Base-by-base conservation (phyloP, 2,329 filamentous ascomycete species). In the Colletotrichum spinosum region DNA sequence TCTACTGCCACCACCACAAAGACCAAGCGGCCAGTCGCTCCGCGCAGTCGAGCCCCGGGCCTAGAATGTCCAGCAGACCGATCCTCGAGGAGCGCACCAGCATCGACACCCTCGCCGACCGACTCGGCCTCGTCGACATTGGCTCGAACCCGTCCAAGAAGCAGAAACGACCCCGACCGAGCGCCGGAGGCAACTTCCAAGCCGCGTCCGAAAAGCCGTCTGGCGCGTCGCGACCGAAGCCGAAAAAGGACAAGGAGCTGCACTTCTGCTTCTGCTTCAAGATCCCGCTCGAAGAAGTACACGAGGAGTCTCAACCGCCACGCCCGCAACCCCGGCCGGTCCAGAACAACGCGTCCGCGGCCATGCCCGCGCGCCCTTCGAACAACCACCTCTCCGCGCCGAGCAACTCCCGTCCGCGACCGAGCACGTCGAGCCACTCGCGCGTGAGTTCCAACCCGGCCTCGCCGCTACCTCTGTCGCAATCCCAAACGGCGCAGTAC, bases 1-100 rank as follows among this genome's bases (percentile, higher is more conserved):
- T 90, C 54, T 97, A 94, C 79, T 98, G 95, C 82, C 97, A 92
- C 91, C 94, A 97, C 76, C 96, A 99, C 81, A 94, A 92, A 75
- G 93, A 96, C 62, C 96, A 99, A 77, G 93, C 93, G 60, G 93
- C 92, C 61, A 74, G 75, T 70, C 72, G 76, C 62, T 82, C 83
- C 8, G 75, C 82, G 2, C 76, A 75, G 49, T 83, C 82, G 15
- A 84, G 79, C 67, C 80, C 82, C 2, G 81, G 81, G 2, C 81
- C 80, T 5, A 76, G 76, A 46, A 72, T 73, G 63, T 76, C 75
- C 46, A 74, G 80, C 15, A 80, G 85, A 4, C 84, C 87, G 7
- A 86, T 89, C 4, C 77, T 90, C 58, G 85, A 89, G 70, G 83
- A 87, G 62, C 84, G 92, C 55, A 90, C 88, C 39, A 97, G 94